Base-by-base conservation (phyloP, 2,329 filamentous ascomycete species). In the Tolypocladium pustulatum region DNA sequence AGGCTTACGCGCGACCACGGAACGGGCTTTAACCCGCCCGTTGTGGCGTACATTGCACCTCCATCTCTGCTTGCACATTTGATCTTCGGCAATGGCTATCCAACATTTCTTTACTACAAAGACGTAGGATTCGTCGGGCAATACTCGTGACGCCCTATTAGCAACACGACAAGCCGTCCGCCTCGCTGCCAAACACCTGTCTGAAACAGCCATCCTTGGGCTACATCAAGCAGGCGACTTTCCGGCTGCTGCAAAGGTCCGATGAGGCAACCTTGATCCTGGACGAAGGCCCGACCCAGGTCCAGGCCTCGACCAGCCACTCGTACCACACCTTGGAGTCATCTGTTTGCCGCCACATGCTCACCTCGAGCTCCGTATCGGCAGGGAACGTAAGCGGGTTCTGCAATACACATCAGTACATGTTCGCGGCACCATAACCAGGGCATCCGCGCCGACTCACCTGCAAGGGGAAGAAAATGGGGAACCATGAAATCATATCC, bases 401-500 rank as follows among this genome's bases (percentile, higher is more conserved):
- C 91, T 96, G 64, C 9, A 51, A 41, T 17, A 22, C 34, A 55
- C 43, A 40, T 65, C 55, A 60, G 53, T 66, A 43, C 38, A 30
- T 32, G 17, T n/a, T 32, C 30, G 30, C 20, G 27, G 49, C 7
- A 17, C 7, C 12, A 4, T 32, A 10, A 2, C 6, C 30, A 10
- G 2, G 30, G 25, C 27, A 2, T 20, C 8, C 15, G 20, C 20
- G n/a, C 20, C 36, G 10, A 71, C 82, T 68, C 78, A 92, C 91
- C 85, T 94, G 96, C 17, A 99, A 76, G 0, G 95, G 94, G 70
- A 99, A 99, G 76, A 93, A 97, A 36, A 99, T 97, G 1, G 94
- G 94, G 71, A 99, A 99, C 94, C 94, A 99, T 58, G 90, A 96
- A 63, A 97, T 96, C 95, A 99, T 99, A 67, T 95, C 92, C 69